Percentiles rank a stretch among this genome's conserved stretches.
These are phyloP conservation scores for Auriscalpium microsporum DNA, from an alignment of 768 basidiomycete species.

Conservation along the genomic window DNA sequence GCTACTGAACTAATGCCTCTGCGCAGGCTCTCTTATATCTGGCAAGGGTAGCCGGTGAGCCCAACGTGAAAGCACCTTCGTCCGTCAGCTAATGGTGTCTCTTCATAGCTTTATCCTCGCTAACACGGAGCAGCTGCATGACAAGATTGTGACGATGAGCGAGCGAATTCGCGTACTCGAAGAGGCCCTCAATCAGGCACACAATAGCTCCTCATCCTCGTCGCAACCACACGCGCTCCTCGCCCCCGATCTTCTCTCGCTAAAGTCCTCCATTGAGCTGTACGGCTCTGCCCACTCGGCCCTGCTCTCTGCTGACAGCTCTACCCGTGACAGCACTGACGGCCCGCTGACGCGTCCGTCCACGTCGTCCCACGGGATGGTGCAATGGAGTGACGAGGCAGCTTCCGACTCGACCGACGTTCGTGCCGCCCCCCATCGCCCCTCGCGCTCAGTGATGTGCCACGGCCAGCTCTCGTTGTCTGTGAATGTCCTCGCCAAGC, in stretches of 20 bases:
- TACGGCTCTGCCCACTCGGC: background rate
- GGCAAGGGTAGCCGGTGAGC: constrained; percentile 1
- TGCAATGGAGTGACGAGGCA: too few species aligned
- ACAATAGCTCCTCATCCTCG: background rate
- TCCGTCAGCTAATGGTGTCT: too few species aligned
- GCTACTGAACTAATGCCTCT: background rate
- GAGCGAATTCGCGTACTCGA: constrained; percentile 15
- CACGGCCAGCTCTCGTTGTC: background rate
- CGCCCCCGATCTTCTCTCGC: background rate
- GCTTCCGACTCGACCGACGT: too few species aligned
- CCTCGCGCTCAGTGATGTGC: too few species aligned
- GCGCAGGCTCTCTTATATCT: background rate
- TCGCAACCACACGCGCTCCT: background rate
- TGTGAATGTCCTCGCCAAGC: background rate
- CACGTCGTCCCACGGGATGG: too few species aligned
- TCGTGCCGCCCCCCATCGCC: too few species aligned
- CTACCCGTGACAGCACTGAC: too few species aligned
- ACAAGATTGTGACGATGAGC: constrained; percentile 13
- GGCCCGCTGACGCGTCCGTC: too few species aligned
- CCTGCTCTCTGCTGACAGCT: too few species aligned
- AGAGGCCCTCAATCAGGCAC: constrained; percentile 5
- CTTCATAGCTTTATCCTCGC: constrained; percentile 11
- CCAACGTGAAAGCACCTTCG: background rate
- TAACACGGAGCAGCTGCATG: constrained; percentile 17
- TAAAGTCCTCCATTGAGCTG: constrained; percentile 1